These are phyloP conservation scores for Erysimum cheiri DNA, from an alignment of 441 rosid species.

Conservation along the genomic window DNA sequence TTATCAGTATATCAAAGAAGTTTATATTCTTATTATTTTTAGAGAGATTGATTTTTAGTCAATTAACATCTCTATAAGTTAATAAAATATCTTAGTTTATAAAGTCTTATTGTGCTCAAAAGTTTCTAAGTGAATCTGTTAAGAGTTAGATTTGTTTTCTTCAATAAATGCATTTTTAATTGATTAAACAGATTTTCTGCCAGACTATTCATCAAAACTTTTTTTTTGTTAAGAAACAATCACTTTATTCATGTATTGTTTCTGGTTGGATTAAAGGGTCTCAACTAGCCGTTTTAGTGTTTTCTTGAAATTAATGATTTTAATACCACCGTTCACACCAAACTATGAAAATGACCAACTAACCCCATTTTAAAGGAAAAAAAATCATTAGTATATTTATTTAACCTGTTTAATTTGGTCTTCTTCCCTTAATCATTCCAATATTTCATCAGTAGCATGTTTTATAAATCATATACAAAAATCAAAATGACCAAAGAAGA, in stretches of 20 bases:
- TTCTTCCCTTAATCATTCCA: slow-evolving; percentile 6
- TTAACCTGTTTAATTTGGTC: slow-evolving; percentile 1
- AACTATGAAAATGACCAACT: slow-evolving; percentile 42
- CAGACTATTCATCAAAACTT: no score
- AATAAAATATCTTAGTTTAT: background rate
- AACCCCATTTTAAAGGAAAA: slow-evolving; percentile 23
- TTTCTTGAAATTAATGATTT: slow-evolving; percentile 28
- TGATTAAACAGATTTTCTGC: background rate
- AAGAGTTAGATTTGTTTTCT: no score
- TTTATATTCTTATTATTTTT: background rate
- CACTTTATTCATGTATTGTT: background rate
- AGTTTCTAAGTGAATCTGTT: background rate
- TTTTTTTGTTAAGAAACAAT: no score
- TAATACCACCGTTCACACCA: slow-evolving; percentile 34
- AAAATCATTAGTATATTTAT: background rate
- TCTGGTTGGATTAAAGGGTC: slow-evolving; percentile 6
- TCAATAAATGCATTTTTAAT: no score
- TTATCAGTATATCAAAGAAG: background rate
- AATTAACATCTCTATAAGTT: background rate
- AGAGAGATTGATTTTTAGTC: background rate
- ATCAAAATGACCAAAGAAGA: slow-evolving; percentile 5
- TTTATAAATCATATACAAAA: background rate
- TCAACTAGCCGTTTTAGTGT: slow-evolving; percentile 39
- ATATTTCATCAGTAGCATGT: background rate
- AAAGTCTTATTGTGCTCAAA: background rate